Percentiles rank a stretch among this genome's conserved stretches.
Evolutionary conservation across 148 eudicot genomes (phyloP).

Genomic region (Bassia scoparia): DNA sequence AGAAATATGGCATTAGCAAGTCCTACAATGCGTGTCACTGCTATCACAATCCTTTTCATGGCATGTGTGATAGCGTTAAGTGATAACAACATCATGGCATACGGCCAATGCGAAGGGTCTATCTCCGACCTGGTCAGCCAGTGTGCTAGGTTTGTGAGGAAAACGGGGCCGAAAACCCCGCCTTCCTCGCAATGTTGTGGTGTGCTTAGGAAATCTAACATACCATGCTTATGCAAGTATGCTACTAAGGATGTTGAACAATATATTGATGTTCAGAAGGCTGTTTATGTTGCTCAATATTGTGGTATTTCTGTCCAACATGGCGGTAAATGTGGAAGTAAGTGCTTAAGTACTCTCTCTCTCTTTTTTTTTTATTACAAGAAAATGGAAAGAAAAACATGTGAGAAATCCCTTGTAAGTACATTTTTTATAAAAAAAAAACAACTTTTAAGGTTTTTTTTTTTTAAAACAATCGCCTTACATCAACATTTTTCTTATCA

Average conservation of each 20-base stretch:
- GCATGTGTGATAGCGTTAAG: not conserved
- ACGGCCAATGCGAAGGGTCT: slow-evolving; percentile 29
- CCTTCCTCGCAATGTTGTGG: slow-evolving; percentile 35
- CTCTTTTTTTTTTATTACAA: no score
- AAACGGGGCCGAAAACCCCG: slow-evolving; percentile 24
- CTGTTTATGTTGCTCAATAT: slow-evolving; percentile 32
- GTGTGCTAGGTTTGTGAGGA: slow-evolving; percentile 29
- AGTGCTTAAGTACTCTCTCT: not conserved
- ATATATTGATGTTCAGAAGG: slow-evolving; percentile 28
- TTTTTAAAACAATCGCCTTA: no score
- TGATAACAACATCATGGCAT: not conserved
- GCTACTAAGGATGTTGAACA: slow-evolving; percentile 30
- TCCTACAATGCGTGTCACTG: not conserved
- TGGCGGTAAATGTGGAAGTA: slow-evolving; percentile 43
- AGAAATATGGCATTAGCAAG: slow-evolving; percentile 15
- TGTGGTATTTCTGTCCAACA: slow-evolving; percentile 26
- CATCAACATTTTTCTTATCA: no score
- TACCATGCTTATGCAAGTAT: slow-evolving; percentile 39
- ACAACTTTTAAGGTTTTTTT: no score
- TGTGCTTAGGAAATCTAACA: slow-evolving; percentile 24
- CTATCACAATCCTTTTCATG: not conserved
- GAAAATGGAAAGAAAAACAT: no score
- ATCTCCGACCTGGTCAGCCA: slow-evolving; percentile 23
- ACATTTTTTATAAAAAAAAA: no score
- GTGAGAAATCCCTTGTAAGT: no score